Conservation (phyloP, 2,329 filamentous ascomycete genomes). For the Fusarium zealandicum region DNA sequence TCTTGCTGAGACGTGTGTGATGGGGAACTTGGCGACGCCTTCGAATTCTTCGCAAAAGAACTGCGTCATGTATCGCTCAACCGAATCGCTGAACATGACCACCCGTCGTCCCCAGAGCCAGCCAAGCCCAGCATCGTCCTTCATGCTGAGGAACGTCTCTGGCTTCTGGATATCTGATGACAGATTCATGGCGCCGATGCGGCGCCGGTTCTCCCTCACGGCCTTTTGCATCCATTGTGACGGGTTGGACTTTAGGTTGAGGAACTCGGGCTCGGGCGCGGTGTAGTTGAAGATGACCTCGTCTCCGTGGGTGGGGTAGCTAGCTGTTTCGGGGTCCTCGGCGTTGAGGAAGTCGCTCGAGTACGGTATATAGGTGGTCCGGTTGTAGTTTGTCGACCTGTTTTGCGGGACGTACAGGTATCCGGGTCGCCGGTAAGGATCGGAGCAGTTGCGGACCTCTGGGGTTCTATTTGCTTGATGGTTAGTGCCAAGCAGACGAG, state of each 20-base stretch:
- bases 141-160: conserved; percentile 18
- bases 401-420: conserved; percentile 59
- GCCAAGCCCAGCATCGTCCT: conserved; percentile 10
- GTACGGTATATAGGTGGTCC: conserved; percentile 45
- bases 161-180: not conserved
- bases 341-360: conserved; percentile 65
- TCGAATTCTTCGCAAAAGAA: conserved; percentile 30
- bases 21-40: not conserved
- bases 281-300: conserved; percentile 77
- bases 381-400: conserved; percentile 66
- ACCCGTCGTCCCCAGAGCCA: conserved; percentile 32
- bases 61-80: conserved; percentile 28
- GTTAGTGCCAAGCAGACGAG: too few species aligned
- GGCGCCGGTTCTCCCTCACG: conserved; percentile 18
- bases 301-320: conserved; percentile 38
- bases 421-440: conserved; percentile 58
- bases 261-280: conserved; percentile 36
- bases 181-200: not conserved
- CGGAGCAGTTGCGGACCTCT: conserved; percentile 19
- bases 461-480: too few species aligned
- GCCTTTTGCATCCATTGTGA: conserved; percentile 32
- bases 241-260: conserved; percentile 14
- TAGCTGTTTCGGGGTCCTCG: conserved; percentile 54
- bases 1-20: not conserved
- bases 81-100: conserved; percentile 28